Evolutionary conservation across 495 filamentous ascomycete species (phyloP).

Genomic region (Opeltia flavorubescens): DNA sequence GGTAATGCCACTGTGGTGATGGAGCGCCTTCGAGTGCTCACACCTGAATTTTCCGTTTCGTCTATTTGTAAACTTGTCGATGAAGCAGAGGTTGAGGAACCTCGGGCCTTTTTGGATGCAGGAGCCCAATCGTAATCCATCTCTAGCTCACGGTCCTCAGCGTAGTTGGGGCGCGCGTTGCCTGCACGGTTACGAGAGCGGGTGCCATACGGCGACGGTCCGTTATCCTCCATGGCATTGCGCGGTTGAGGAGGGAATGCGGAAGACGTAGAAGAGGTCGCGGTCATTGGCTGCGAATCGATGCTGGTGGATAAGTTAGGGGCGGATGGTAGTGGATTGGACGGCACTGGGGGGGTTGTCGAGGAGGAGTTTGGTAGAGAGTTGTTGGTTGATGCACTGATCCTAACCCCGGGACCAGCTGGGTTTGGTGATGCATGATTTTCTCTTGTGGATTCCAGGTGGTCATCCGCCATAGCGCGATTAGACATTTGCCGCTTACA

Average conservation of each 20-base stretch:
- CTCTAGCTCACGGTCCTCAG: conserved; percentile 88
- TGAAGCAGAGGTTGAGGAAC: conserved; percentile 9
- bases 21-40: conserved; percentile 28
- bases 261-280: conserved; percentile 29
- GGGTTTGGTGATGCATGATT: conserved; percentile 1
- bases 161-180: conserved; percentile 77
- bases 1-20: conserved; percentile 16
- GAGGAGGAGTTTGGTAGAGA: conserved; percentile 5
- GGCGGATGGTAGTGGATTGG: conserved; percentile 1
- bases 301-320: conserved; percentile 4
- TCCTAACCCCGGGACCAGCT: conserved; percentile 4
- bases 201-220: conserved; percentile 75
- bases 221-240: conserved; percentile 28
- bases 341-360: conserved; percentile 6
- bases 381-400: conserved; percentile 3
- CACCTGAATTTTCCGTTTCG: conserved; percentile 29
- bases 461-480: conserved; percentile 15
- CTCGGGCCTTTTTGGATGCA: conserved; percentile 30
- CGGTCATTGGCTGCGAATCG: conserved; percentile 35
- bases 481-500: not conserved
- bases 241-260: conserved; percentile 26
- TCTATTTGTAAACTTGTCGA: conserved; percentile 7
- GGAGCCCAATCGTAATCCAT: conserved; percentile 54
- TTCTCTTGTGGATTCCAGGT: conserved; percentile 4
- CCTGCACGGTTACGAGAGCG: conserved; percentile 84